These are phyloP conservation scores for Saturnispora serradocipensis DNA, from an alignment of 805 yeast species.

Conservation along the genomic window DNA sequence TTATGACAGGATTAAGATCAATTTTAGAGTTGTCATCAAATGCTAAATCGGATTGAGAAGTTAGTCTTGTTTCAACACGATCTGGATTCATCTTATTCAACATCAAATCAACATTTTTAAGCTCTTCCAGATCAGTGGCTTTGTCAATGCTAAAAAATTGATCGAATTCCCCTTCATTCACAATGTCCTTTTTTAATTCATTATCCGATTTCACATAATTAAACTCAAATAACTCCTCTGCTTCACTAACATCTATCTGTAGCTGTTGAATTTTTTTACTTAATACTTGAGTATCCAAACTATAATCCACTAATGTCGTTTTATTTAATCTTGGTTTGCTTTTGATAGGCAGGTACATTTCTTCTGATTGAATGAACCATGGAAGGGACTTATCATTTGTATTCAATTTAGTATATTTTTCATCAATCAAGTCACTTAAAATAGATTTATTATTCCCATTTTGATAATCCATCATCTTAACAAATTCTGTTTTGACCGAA, in stretches of 20 bases:
- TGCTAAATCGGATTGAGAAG: not conserved
- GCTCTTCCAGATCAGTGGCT: not conserved
- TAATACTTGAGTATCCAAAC: conserved; percentile 12
- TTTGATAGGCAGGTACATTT: conserved; percentile 17
- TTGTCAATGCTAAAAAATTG: conserved; percentile 3
- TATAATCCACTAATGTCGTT: conserved; percentile 7
- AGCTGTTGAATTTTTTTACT: conserved; percentile 16
- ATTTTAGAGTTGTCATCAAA: conserved; percentile 9
- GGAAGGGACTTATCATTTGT: conserved; percentile 21
- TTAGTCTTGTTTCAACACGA: conserved; percentile 1
- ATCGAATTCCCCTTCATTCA: not conserved
- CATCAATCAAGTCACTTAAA: conserved; percentile 9
- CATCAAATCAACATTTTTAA: not conserved
- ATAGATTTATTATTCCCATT: conserved; percentile 14
- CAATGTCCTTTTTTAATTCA: not conserved
- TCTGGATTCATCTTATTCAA: not conserved
- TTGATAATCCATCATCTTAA: conserved; percentile 22
- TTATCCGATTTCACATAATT: conserved; percentile 18
- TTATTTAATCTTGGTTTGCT: conserved; percentile 12
- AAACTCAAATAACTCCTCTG: conserved; percentile 22
- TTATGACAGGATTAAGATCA: conserved; percentile 19
- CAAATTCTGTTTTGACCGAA: conserved; percentile 21
- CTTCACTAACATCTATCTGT: conserved; percentile 16
- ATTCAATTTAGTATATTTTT: conserved; percentile 9
- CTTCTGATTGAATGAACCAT: conserved; percentile 21